These are phyloP conservation scores for Acacia concinna DNA, from an alignment of 331 rosid genomes.

Conservation along the genomic window DNA sequence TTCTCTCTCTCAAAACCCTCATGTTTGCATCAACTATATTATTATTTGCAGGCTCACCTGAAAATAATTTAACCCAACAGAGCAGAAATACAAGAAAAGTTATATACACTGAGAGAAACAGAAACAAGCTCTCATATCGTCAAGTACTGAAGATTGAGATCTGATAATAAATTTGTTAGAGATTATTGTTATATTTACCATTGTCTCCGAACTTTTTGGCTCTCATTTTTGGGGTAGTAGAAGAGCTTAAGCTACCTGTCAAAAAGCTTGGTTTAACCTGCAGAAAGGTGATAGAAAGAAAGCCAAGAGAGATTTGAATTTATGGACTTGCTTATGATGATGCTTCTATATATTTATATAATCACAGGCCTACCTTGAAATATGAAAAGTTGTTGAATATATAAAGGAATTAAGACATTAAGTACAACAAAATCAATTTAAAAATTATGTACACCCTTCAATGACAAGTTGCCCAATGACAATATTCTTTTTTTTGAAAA, in stretches of 20 bases:
- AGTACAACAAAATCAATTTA: neutral
- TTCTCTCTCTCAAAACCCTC: slow-evolving; percentile 47
- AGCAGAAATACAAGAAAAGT: neutral
- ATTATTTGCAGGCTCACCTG: slow-evolving; percentile 40
- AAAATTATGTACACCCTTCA: neutral
- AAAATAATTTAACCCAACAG: slow-evolving; percentile 5
- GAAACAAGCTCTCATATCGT: neutral
- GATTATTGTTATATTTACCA: neutral
- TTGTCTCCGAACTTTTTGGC: slow-evolving; percentile 19
- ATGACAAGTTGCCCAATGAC: too few species aligned
- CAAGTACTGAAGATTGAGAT: neutral
- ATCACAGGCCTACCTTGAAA: neutral
- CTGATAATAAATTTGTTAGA: neutral
- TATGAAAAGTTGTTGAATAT: neutral
- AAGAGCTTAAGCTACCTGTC: slow-evolving; percentile 6
- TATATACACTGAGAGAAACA: neutral
- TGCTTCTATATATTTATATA: neutral
- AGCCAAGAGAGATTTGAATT: neutral
- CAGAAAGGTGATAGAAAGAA: neutral
- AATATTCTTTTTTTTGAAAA: too few species aligned
- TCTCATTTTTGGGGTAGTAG: slow-evolving; percentile 28
- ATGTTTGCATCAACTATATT: slow-evolving; percentile 53
- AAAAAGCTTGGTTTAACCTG: slow-evolving; percentile 15
- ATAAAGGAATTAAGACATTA: neutral
- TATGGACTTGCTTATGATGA: neutral